These are phyloP conservation scores for Penicillium sp. DNA, from an alignment of 2,329 filamentous ascomycete species.

Conservation along the genomic window DNA sequence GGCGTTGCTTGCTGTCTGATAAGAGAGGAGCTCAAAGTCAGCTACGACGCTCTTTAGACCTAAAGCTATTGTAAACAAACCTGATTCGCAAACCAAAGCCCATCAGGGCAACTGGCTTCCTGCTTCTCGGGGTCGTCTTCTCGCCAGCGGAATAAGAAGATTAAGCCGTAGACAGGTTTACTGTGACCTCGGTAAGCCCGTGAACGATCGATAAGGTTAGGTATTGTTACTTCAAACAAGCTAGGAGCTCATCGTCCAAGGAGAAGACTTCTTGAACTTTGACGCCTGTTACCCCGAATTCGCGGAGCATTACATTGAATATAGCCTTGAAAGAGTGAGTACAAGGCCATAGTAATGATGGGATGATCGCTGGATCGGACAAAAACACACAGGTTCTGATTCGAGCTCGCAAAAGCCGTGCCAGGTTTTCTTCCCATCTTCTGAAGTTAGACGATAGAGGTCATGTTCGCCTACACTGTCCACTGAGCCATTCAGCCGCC, in stretches of 20 bases:
- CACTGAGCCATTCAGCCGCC: conserved; percentile 29
- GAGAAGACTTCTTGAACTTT: conserved; percentile 77
- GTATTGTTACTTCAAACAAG: conserved; percentile 65
- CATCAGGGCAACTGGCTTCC: conserved; percentile 61
- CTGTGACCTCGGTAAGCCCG: conserved; percentile 45
- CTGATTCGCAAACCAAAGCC: conserved; percentile 95
- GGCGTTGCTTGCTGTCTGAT: conserved; percentile 76
- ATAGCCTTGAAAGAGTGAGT: conserved; percentile 62
- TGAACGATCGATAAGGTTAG: neutral
- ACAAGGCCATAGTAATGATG: neutral
- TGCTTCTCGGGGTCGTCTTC: conserved; percentile 59
- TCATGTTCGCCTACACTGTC: conserved; percentile 27
- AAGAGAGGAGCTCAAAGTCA: conserved; percentile 7
- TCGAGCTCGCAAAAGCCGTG: conserved; percentile 72
- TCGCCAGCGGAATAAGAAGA: conserved; percentile 82
- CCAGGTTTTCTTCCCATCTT: conserved; percentile 49
- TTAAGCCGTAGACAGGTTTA: conserved; percentile 79
- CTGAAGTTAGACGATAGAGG: conserved; percentile 37
- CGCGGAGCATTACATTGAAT: conserved; percentile 82
- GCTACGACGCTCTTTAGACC: neutral
- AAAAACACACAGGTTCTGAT: conserved; percentile 74
- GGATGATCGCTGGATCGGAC: neutral
- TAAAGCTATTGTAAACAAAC: conserved; percentile 47
- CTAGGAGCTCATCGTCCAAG: conserved; percentile 69
- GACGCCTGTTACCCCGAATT: conserved; percentile 75